Evolutionary conservation across 2,329 filamentous ascomycete genomes (phyloP).

Genomic region (Malbranchea zuffiana): DNA sequence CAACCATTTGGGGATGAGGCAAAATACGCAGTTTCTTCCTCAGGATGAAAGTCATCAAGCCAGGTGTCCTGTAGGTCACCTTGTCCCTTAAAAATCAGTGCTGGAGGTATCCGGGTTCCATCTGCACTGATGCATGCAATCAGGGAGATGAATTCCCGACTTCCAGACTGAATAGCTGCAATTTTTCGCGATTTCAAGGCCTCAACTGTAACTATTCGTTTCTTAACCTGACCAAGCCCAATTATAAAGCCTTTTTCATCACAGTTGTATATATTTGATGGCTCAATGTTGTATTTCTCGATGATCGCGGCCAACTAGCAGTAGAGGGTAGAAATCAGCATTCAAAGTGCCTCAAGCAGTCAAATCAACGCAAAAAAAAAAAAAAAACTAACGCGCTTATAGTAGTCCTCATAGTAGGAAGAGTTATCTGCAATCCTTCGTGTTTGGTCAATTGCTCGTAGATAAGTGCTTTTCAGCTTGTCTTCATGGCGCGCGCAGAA

Average conservation of each 20-base stretch:
- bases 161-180: no score
- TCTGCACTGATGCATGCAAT: background rate
- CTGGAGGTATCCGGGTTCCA: background rate
- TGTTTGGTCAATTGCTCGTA: conserved; percentile 1
- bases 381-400: conserved; percentile 1
- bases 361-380: no score
- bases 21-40: no score
- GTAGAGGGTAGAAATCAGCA: background rate
- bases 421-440: conserved; percentile 6
- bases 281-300: no score
- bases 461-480: background rate
- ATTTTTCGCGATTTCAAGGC: no score
- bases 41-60: no score
- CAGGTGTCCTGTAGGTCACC: no score
- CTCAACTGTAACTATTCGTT: conserved; percentile 3
- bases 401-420: conserved; percentile 3
- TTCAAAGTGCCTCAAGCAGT: background rate
- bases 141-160: conserved; percentile 3
- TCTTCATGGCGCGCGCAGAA: background rate
- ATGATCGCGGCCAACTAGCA: background rate
- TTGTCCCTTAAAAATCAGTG: no score
- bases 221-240: background rate
- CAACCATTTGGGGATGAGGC: no score
- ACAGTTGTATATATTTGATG: no score
- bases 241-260: no score